Base-by-base conservation (phyloP, 2,329 filamentous ascomycete genomes). In the Sporothrix pseudoabietina region DNA sequence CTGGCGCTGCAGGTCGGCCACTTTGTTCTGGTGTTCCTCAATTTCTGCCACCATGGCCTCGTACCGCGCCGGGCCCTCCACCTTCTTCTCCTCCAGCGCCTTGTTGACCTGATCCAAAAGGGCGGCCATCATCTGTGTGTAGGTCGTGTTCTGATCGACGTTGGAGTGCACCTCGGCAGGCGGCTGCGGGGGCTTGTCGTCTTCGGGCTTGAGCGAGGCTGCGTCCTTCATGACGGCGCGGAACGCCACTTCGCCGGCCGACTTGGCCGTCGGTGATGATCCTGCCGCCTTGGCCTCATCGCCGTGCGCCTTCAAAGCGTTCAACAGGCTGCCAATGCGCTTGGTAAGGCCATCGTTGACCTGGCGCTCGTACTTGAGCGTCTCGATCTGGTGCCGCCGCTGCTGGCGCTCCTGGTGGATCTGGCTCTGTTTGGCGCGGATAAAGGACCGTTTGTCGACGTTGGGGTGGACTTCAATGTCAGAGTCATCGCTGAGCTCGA, bases 401-500 rank as follows among this genome's bases (percentile, higher is more conserved):
- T 97, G 92, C 77, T 90, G 87, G 72, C 96, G 91, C 81, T 98
- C 92, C 80, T 94, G 90, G 82, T 99, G 96, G 78, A 99, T 99
- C 84, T 99, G 94, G 78, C 91, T 92, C 85, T 98, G 96, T 84
- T 99, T 99, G 77, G 96, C 97, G 77, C 95, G 93, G 82, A 99
- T 99, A 83, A 99, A 99, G 75, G 95, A 98, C 70, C 92, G 90
- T 83, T 99, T 99, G 85, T 99, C 96, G 81, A 99, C 96, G 81
- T 99, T 99, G 75, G 96, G 96, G 83, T 99, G 96, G 70, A 98
- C 96, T 84, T 99, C 96, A 78, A 99, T 91, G 80, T 99, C 96
- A 70, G 94, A 98, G 83, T 99, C 96, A 83, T 99, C 96, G 79
- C 94, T 97, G 80, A 99, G 90, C 89, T 99, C 96, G 80, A 99